Evolutionary conservation across 257 asterid genomes (phyloP), one percentile per base, ranked within the genome.

Genomic region (Eustoma russellianum): DNA sequence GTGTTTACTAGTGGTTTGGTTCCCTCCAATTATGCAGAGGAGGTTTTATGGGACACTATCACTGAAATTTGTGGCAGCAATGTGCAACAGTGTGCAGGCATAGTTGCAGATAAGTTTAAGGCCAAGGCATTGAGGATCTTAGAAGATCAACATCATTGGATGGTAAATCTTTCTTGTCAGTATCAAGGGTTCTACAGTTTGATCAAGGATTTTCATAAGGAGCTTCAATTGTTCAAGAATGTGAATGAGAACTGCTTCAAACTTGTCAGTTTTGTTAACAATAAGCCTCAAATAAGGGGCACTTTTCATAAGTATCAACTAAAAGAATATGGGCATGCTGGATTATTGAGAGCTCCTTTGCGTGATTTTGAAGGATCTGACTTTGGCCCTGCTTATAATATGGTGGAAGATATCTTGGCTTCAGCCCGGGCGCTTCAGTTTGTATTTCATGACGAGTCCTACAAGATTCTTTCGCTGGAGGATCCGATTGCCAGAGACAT

Each of bases 121-220:
- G 69, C 77, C 33, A 88, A 79, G 63, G 94, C 97, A 3, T 72
- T 92, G 71, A 74, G 73, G 70, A 79, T 66, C 70, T 59, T 92
- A 35, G 99, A 92, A 72, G 79, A 70, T 59, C 93, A 74, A 51
- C 94, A 92, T 66, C 87, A 71, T 17, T 88, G 99, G 99, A 88
- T 92, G 99, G 93, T 92, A 24, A 92, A 92, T 58, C 73, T 92
- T 51, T 79, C 82, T 67, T 92, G 99, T 65, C 97, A 88, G 64
- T 72, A 73, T 65, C 94, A 83, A 62, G 97, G 90, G 8, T 79
- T 88, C 82, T 70, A 35, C 63, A 54, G 74, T 41, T 44, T 92
- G 81, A 74, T 92, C 34, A 88, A 88, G 65, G 99, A 92, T 48
- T 92, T 92, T 19, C 69, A 75, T 0, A 88, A 77, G 56, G 97